Conservation (phyloP, 2,329 filamentous ascomycete species). For the Phialocephala subalpina region DNA sequence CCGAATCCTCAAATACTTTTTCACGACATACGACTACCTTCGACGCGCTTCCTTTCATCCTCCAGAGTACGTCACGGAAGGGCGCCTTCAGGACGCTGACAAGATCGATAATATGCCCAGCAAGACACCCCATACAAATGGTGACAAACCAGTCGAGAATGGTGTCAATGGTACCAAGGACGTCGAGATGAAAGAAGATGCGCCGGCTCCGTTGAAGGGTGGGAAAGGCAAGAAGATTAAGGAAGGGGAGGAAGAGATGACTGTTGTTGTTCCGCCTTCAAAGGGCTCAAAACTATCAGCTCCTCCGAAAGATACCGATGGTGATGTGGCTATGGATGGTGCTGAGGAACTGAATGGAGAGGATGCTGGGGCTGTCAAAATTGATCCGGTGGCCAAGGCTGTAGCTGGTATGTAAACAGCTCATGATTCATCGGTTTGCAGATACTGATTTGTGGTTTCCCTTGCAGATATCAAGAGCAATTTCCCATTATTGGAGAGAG, state of each 20-base stretch:
- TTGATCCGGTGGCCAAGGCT: slow-evolving; percentile 67
- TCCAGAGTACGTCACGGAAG: slow-evolving; percentile 37
- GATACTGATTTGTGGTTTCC: slow-evolving; percentile 28
- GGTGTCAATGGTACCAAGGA: slow-evolving; percentile 71
- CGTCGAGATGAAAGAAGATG: slow-evolving; percentile 74
- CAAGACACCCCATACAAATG: slow-evolving; percentile 72
- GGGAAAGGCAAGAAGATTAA: slow-evolving; percentile 71
- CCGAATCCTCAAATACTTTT: slow-evolving; percentile 2
- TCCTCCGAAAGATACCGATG: slow-evolving; percentile 67
- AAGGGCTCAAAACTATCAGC: slow-evolving; percentile 68
- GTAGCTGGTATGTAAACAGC: slow-evolving; percentile 61
- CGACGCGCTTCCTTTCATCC: slow-evolving; percentile 37
- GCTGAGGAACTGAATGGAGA: slow-evolving; percentile 41
- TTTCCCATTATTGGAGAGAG: slow-evolving; percentile 89
- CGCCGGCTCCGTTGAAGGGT: slow-evolving; percentile 63
- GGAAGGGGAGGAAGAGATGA: slow-evolving; percentile 82
- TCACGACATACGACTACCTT: slow-evolving; percentile 16
- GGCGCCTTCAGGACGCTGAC: slow-evolving; percentile 37
- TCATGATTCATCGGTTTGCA: not conserved
- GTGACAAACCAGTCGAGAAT: slow-evolving; percentile 75
- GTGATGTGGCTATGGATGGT: slow-evolving; percentile 76
- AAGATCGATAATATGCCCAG: slow-evolving; percentile 64
- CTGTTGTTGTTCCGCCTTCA: slow-evolving; percentile 78
- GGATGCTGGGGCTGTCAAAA: slow-evolving; percentile 55
- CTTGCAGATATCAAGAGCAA: slow-evolving; percentile 89